phyloP scores from a whole-genome alignment of 495 filamentous ascomycete genomes.

The Filosporella fistucella region DNA sequence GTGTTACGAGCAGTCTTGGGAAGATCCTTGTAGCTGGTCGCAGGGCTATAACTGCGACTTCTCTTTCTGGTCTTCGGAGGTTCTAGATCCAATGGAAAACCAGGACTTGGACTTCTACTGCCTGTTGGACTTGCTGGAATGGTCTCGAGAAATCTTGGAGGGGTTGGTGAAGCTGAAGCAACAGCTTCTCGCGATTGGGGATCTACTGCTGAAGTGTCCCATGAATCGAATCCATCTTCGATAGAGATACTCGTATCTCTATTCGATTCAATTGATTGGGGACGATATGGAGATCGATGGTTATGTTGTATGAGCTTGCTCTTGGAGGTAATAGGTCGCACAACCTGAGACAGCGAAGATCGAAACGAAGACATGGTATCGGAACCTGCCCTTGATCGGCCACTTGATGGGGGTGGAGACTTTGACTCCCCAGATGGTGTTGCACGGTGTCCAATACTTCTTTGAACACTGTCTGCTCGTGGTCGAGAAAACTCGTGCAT shows the following conservation, averaged over 20 bases:
- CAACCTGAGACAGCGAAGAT: slow-evolving; percentile 45
- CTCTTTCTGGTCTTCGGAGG: slow-evolving; percentile 23
- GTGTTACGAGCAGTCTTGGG: slow-evolving; percentile 5
- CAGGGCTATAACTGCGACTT: slow-evolving; percentile 26
- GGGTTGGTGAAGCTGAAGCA: slow-evolving; percentile 37
- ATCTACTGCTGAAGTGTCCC: slow-evolving; percentile 63
- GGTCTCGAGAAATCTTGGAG: slow-evolving; percentile 47
- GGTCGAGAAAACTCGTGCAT: slow-evolving; percentile 22
- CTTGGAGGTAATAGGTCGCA: slow-evolving; percentile 46
- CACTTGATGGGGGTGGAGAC: slow-evolving; percentile 21
- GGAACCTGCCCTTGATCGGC: slow-evolving; percentile 25
- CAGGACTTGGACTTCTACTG: slow-evolving; percentile 45
- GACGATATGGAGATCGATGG: slow-evolving; percentile 15
- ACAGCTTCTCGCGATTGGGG: slow-evolving; percentile 51
- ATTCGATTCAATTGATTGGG: slow-evolving; percentile 24
- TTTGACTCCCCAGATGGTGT: slow-evolving; percentile 24
- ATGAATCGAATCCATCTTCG: slow-evolving; percentile 61
- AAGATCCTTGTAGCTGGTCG: slow-evolving; percentile 10
- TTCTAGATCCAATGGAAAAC: slow-evolving; percentile 35
- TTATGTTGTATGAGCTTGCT: slow-evolving; percentile 33
- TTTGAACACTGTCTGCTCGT: slow-evolving; percentile 8
- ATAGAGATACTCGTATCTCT: slow-evolving; percentile 24
- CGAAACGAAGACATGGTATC: slow-evolving; percentile 50
- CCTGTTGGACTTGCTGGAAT: slow-evolving; percentile 54
- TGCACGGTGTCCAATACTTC: slow-evolving; percentile 8